phyloP scores from a whole-genome alignment of 257 asterid species.

The Buddleja alternifolia region DNA sequence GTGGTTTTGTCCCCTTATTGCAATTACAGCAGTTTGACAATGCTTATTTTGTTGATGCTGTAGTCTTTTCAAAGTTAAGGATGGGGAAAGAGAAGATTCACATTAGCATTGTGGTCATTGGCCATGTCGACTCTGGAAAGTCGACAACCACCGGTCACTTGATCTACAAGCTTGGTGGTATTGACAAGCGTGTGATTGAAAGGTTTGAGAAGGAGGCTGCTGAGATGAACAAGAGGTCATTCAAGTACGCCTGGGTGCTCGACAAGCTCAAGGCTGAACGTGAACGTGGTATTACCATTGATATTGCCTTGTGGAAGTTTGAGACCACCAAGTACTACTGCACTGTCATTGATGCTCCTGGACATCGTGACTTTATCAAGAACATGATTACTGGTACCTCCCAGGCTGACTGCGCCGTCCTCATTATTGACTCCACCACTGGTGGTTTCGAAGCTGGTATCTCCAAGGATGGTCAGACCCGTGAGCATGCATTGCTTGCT shows the following conservation, averaged over 20 bases:
- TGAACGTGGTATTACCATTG: conserved; percentile 87
- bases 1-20: neutral
- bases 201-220: conserved; percentile 93
- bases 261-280: conserved; percentile 95
- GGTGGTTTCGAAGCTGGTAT: conserved; percentile 94
- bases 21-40: neutral
- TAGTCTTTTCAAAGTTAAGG: neutral
- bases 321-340: conserved; percentile 91
- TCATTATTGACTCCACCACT: conserved; percentile 82
- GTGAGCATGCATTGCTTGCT: conserved; percentile 83
- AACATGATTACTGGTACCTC: conserved; percentile 93
- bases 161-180: conserved; percentile 87
- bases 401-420: conserved; percentile 87
- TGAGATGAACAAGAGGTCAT: conserved; percentile 88
- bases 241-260: conserved; percentile 89
- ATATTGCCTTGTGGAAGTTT: conserved; percentile 87
- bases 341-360: conserved; percentile 91
- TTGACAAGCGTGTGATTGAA: conserved; percentile 84
- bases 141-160: conserved; percentile 76
- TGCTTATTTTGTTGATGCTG: neutral
- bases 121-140: conserved; percentile 76
- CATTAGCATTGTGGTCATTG: conserved; percentile 69
- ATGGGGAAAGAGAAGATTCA: conserved; percentile 73
- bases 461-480: conserved; percentile 89
- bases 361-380: conserved; percentile 85